These are phyloP conservation scores for Arachnomyces sp. DNA, from an alignment of 2,329 filamentous ascomycete species.

Conservation along the genomic window DNA sequence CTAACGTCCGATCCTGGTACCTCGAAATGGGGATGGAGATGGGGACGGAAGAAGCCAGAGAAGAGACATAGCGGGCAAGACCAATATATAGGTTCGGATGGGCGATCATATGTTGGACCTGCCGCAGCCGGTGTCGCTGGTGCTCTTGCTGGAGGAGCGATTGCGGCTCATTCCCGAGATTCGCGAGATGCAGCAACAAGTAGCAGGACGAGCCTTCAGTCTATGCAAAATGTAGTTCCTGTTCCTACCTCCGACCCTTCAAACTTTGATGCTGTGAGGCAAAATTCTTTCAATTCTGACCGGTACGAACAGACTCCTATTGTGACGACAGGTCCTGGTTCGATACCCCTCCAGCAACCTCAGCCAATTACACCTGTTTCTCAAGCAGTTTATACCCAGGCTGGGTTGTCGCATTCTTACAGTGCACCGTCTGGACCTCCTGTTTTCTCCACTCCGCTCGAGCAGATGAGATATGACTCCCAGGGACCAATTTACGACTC, in stretches of 20 bases:
- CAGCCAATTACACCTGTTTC: constrained; percentile 70
- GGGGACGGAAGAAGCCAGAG: constrained; percentile 43
- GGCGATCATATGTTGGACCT: constrained; percentile 17
- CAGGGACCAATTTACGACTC: constrained; percentile 11
- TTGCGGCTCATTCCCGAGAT: constrained; percentile 23
- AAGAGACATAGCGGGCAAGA: constrained; percentile 23
- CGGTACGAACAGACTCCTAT: constrained; percentile 34
- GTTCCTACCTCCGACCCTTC: constrained; percentile 59
- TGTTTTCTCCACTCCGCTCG: constrained; percentile 28
- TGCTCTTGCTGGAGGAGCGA: constrained; percentile 35
- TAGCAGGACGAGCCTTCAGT: constrained; percentile 38
- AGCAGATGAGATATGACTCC: constrained; percentile 2
- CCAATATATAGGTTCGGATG: constrained; percentile 11
- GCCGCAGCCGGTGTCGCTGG: constrained; percentile 35
- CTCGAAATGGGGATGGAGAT: constrained; percentile 55
- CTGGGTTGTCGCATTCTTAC: constrained; percentile 33
- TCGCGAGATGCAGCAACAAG: constrained; percentile 16
- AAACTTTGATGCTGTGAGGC: constrained; percentile 50
- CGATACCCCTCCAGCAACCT: constrained; percentile 73
- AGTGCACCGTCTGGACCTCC: constrained; percentile 34
- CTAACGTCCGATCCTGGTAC: constrained; percentile 48
- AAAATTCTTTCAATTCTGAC: constrained; percentile 42
- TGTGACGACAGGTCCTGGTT: constrained; percentile 45
- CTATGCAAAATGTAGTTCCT: constrained; percentile 60
- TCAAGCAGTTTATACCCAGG: constrained; percentile 54